Evolutionary conservation across 2,329 filamentous ascomycete species (phyloP), one percentile per base, ranked within the genome.

Genomic region (Colletotrichum tropicale): DNA sequence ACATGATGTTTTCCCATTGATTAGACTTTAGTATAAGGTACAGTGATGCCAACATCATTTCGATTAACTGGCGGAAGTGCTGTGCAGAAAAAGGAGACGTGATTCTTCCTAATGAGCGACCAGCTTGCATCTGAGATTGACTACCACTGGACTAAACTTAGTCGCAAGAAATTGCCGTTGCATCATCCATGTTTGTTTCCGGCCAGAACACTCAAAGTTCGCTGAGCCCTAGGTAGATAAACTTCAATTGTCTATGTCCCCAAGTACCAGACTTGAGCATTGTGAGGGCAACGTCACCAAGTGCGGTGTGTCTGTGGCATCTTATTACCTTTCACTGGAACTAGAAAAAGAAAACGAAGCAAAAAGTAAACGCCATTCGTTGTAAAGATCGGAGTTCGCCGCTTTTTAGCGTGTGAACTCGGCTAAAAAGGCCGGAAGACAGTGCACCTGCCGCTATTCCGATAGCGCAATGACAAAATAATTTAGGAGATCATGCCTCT

Each of bases 121-220:
- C 43, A 13, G n/a, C 18, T 10, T 7, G 3, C 0, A 8, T 21
- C 3, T 0, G 1, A 13, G 4, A 48, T 48, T 48, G 10, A 21
- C 43, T 8, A 1, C 10, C 1, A 21, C 43, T 21, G 9, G 18
- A 43, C 18, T n/a, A 6, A 43, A n/a, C n/a, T 21, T 21, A 7
- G 5, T 21, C 43, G 10, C 43, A 21, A 6, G 9, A 6, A 4
- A 21, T 3, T 48, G 0, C 10, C 6, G 10, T 21, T 6, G 10
- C 5, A 48, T 21, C 2, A 8, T 48, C 2, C 0, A 13, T 21
- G 0, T 21, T 2, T 48, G 3, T 48, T 48, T 21, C 12, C 43
- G n/a, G 43, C 10, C 10, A 13, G 2, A 48, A 21, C 1, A 21
- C 43, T 13, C 2, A 21, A 21, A 13, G 1, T 7, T 48, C 3